These are phyloP conservation scores for Bolboschoenus planiculmis DNA, from an alignment of 176 grass and related monocot species.

Conservation along the genomic window DNA sequence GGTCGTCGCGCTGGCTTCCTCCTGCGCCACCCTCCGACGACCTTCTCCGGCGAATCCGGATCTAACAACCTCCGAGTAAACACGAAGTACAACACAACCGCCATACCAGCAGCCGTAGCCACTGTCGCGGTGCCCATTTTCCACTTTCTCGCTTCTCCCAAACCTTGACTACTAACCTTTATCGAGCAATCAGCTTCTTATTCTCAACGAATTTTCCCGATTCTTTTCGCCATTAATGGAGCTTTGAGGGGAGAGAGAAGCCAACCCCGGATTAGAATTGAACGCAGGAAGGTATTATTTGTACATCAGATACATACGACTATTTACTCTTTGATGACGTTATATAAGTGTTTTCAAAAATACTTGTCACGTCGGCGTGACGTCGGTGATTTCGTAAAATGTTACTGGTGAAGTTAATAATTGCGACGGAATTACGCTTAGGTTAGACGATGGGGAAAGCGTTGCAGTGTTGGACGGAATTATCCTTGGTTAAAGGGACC, in stretches of 20 bases:
- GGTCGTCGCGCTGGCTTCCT: constrained; percentile 46
- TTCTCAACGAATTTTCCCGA: background rate
- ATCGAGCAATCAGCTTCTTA: background rate
- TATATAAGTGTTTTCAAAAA: background rate
- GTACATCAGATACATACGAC: background rate
- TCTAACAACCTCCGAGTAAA: constrained; percentile 51
- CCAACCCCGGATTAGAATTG: background rate
- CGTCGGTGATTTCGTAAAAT: no score
- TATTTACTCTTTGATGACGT: background rate
- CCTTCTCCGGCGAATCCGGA: constrained; percentile 29
- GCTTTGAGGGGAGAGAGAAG: background rate
- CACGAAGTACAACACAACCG: constrained; percentile 77
- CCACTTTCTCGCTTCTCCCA: background rate
- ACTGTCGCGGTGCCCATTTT: constrained; percentile 78
- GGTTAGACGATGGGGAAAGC: no score
- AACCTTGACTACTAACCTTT: background rate
- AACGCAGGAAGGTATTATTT: background rate
- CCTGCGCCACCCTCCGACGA: constrained; percentile 31
- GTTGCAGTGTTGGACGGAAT: no score
- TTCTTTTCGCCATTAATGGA: constrained; percentile 27
- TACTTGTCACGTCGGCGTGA: no score
- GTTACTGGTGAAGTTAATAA: no score
- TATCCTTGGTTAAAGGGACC: no score
- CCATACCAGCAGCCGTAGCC: constrained; percentile 84
- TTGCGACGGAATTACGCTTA: no score